Evolutionary conservation across 2,329 filamentous ascomycete species (phyloP), one percentile per base, ranked within the genome.

Genomic region (Samsoniella hepiali): DNA sequence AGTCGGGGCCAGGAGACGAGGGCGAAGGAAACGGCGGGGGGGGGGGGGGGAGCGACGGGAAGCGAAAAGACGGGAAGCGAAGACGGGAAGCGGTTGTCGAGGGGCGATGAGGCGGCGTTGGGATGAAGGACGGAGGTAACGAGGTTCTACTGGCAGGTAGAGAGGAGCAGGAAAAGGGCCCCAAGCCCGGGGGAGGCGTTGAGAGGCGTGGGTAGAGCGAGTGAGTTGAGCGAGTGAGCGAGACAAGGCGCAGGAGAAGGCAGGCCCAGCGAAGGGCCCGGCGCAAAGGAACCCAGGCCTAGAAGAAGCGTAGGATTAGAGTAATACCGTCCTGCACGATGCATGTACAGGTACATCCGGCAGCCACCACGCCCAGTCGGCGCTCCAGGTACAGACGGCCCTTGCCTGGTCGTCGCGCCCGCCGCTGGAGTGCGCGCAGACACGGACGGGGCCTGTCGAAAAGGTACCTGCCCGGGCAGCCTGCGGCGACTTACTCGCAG

Each of bases 111-210:
- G 44, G 38, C 47, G 58, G 44, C 58, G 58, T 53, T 53, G 36
- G 47, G 49, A 60, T 60, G 58, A 27, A 53, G 49, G 38, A 34
- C 34, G 47, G 10, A 44, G 7, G 45, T 42, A 13, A 34, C 22
- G 58, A 60, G 47, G 22, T 22, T 51, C 53, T 51, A 60, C 34
- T 40, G 34, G 57, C 57, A 45, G 32, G 44, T 32, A 22, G n/a
- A 38, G 57, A 50, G 32, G 44, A 50, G 32, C n/a, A 22, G 40
- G 45, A 29, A 42, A 38, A 34, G 11, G 54, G 38, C 15, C 40
- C 40, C 22, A 22, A 22, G 15, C 29, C 34, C 54, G 38, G 54
- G 27, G 54, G 27, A 45, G 54, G 54, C 29, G 54, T 45, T 17
- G 27, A 38, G 34, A 38, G 34, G 34, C 34, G 34, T 38, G 34